Evolutionary conservation across 2,329 filamentous ascomycete species (phyloP).

Genomic region (Lasiodiplodia gonubiensis): DNA sequence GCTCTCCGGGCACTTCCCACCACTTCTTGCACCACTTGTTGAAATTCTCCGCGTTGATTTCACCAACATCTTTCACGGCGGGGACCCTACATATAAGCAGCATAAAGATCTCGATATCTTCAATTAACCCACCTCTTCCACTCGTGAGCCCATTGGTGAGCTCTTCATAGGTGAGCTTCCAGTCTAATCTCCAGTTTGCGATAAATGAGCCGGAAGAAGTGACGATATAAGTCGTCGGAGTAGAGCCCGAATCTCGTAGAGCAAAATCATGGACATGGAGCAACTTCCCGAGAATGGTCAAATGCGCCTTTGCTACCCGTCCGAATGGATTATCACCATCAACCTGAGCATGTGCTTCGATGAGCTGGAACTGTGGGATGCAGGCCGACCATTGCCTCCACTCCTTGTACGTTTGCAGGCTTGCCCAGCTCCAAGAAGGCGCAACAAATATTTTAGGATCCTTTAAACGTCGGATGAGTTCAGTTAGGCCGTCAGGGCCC

Average conservation of each 20-base stretch:
- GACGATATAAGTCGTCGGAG: neutral
- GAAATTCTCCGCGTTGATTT: too few species aligned
- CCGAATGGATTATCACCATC: neutral
- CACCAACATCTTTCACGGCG: too few species aligned
- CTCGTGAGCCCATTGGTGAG: neutral
- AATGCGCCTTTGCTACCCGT: neutral
- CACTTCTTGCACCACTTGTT: too few species aligned
- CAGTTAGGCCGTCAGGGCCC: neutral
- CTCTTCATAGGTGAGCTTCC: neutral
- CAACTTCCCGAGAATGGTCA: neutral
- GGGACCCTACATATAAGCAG: neutral
- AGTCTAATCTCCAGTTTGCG: neutral
- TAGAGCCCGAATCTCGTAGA: neutral
- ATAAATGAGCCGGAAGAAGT: neutral
- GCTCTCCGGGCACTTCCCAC: neutral
- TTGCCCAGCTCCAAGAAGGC: slow-evolving; percentile 6
- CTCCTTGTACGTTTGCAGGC: neutral
- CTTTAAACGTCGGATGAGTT: neutral
- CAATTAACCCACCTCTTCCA: accelerated
- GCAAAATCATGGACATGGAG: neutral
- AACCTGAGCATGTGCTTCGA: neutral
- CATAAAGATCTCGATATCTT: neutral
- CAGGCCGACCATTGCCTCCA: neutral
- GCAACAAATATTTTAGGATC: neutral
- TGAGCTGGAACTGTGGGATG: neutral